phyloP scores from a whole-genome alignment of 192 early-diverging fungal species.

The Coemansia sp. region DNA sequence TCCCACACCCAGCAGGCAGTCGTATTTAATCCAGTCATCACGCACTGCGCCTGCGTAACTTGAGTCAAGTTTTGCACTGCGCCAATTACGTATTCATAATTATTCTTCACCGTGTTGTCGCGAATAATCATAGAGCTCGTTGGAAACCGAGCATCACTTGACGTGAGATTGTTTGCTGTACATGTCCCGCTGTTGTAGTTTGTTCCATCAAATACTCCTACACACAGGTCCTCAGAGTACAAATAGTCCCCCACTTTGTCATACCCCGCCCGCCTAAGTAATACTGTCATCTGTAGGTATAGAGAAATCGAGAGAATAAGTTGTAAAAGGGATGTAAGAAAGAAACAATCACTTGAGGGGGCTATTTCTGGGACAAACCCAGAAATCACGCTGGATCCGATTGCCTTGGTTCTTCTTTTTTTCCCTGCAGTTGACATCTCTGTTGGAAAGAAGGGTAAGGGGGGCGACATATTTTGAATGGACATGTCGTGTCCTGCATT shows the following conservation, averaged over 20 bases:
- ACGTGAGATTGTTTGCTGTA: constrained; percentile 14
- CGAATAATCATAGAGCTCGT: constrained; percentile 32
- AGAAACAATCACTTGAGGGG: neutral
- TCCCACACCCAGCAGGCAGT: constrained; percentile 53
- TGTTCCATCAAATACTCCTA: constrained; percentile 48
- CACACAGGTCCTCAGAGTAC: constrained; percentile 49
- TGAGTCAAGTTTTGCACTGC: constrained; percentile 32
- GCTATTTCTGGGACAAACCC: neutral
- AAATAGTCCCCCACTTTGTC: constrained; percentile 42
- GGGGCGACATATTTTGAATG: neutral
- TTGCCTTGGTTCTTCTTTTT: neutral
- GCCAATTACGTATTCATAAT: constrained; percentile 22
- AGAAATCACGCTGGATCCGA: neutral
- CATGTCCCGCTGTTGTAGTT: constrained; percentile 51
- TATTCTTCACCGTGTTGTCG: constrained; percentile 29
- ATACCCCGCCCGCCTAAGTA: constrained; percentile 19
- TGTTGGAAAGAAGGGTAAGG: neutral
- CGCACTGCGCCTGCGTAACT: constrained; percentile 47
- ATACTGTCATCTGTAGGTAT: neutral
- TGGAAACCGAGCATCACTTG: constrained; percentile 12
- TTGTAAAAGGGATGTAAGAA: too few species aligned
- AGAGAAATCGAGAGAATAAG: neutral
- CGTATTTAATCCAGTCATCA: constrained; percentile 36
- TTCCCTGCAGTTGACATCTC: neutral
- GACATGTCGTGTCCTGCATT: neutral